Evolutionary conservation across 2,329 filamentous ascomycete species (phyloP), one percentile per base, ranked within the genome.

Genomic region (Myriosclerotinia scirpicola): DNA sequence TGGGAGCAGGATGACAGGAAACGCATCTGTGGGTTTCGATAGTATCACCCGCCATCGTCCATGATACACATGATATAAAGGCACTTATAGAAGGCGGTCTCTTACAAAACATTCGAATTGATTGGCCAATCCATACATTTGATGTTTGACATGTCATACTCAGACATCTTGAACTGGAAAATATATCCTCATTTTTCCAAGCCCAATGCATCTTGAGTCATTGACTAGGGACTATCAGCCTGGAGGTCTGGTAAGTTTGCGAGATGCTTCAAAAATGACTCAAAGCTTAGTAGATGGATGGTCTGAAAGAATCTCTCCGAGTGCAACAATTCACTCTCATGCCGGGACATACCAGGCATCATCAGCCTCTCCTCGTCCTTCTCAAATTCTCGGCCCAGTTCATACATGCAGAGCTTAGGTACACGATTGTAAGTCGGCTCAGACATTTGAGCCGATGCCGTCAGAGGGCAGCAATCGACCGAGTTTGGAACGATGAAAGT

Each of bases 181-280:
- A 48, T 36, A 36, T n/a, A 58, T 58, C 55, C 40, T 46, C 8
- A 34, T 17, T 9, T 9, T 20, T 58, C 7, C 7, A 17, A 14
- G 6, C 40, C 42, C 7, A 44, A 46, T 44, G 20, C 15, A 34
- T 46, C 26, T 12, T 22, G 38, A 44, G 42, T 46, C 55, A n/a
- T 48, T 11, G 12, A 36, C 4, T n/a, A 5, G 26, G 22, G 11
- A 9, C 20, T 44, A n/a, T 34, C 26, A 11, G 30, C 22, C 22
- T 34, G 40, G 40, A n/a, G n/a, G 40, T 22, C 40, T 46, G 44
- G 55, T 46, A 58, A 58, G 40, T 30, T n/a, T 58, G 34, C 55
- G 34, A 44, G 8, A 30, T 44, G 17, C 38, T 15, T 44, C 36
- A 58, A 30, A 30, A 44, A 20, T 58, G 9, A 58, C 22, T 44